Percentiles rank a stretch among this genome's conserved stretches.
phyloP scores from a whole-genome alignment of 495 filamentous ascomycete genomes.

The Lentithecium fluviatile region DNA sequence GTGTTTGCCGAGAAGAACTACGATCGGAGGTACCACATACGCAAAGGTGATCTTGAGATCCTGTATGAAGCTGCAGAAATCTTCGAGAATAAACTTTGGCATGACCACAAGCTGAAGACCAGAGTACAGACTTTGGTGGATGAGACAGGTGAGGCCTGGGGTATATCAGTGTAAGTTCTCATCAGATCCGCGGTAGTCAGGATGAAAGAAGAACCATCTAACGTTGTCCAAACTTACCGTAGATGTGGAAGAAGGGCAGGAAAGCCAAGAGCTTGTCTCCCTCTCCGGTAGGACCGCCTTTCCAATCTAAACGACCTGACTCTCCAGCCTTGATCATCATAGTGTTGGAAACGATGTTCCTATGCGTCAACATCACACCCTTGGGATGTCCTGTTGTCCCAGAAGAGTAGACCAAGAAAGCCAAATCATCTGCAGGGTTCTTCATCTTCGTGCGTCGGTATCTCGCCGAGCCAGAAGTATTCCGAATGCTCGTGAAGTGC shows the following conservation, averaged over 20 bases:
- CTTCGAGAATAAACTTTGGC: constrained; percentile 78
- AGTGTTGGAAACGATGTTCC: constrained; percentile 75
- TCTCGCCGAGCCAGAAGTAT: constrained; percentile 53
- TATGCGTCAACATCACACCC: constrained; percentile 85
- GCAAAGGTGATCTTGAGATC: constrained; percentile 70
- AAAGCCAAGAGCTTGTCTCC: constrained; percentile 76
- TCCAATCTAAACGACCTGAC: constrained; percentile 56
- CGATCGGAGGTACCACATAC: constrained; percentile 83
- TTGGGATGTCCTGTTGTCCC: constrained; percentile 94
- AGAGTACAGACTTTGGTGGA: constrained; percentile 62
- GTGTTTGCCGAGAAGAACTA: constrained; percentile 77
- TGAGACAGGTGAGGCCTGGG: constrained; percentile 51
- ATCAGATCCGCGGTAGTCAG: no score
- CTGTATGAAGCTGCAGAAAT: constrained; percentile 74
- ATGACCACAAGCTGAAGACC: constrained; percentile 75
- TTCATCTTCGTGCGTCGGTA: constrained; percentile 50
- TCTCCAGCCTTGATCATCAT: constrained; percentile 60
- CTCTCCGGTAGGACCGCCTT: constrained; percentile 59
- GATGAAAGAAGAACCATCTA: no score
- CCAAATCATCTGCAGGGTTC: constrained; percentile 57
- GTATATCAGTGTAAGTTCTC: constrained; percentile 13
- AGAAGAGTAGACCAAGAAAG: constrained; percentile 75
- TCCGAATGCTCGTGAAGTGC: constrained; percentile 73
- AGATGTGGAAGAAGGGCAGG: constrained; percentile 92
- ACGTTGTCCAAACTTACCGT: constrained; percentile 51